Conservation (phyloP, 1,139 yeast genomes). For the Diutina siamensis region DNA sequence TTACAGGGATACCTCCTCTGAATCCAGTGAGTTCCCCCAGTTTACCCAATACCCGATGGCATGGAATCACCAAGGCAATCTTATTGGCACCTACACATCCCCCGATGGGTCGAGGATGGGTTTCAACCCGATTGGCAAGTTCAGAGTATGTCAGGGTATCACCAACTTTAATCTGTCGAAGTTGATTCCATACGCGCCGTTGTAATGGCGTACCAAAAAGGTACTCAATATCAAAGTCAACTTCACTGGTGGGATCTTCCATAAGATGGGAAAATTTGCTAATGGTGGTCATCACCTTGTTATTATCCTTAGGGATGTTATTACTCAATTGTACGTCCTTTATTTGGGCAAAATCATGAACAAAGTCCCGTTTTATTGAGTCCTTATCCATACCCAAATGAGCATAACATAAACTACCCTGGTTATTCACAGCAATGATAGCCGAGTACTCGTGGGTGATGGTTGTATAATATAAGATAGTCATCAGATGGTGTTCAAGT, state of each 20-base stretch:
- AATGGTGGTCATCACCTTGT: not conserved
- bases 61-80: not conserved
- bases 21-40: not conserved
- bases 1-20: not conserved
- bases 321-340: not conserved
- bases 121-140: not conserved
- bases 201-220: not conserved
- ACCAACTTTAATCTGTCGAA: not conserved
- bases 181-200: not conserved
- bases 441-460: not conserved
- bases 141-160: not conserved
- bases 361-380: not conserved
- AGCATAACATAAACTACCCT: not conserved
- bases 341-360: not conserved
- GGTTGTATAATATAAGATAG: not conserved
- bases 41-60: slow-evolving; percentile 1
- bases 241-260: not conserved
- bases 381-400: not conserved
- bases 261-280: not conserved
- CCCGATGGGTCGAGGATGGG: not conserved
- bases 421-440: not conserved
- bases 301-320: not conserved
- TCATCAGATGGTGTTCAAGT: too few species aligned
- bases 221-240: not conserved
- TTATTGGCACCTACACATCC: not conserved